phyloP scores from a whole-genome alignment of 106 monocot genomes.

The Allium cepa region DNA sequence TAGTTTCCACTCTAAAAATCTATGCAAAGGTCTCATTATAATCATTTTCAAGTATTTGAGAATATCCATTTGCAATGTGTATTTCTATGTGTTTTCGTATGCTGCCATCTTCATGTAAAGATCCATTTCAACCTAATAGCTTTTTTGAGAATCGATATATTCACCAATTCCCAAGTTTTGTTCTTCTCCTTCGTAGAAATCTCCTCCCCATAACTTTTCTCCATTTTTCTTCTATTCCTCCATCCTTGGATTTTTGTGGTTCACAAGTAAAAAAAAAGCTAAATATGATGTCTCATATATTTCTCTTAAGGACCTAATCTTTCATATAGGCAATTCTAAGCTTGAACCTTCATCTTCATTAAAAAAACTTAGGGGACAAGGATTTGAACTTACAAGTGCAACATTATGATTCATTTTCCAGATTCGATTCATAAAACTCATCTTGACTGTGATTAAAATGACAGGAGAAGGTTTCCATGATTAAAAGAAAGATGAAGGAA shows the following conservation, averaged over 20 bases:
- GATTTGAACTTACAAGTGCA: too few species aligned
- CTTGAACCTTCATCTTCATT: too few species aligned
- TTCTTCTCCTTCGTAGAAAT: neutral
- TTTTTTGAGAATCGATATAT: neutral
- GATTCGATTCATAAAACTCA: too few species aligned
- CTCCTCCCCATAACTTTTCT: neutral
- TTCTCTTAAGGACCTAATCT: too few species aligned
- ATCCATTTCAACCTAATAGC: conserved; percentile 5
- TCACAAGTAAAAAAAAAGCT: neutral
- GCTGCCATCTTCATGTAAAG: neutral
- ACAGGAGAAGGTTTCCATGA: too few species aligned
- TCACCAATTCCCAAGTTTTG: neutral
- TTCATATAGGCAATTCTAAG: too few species aligned
- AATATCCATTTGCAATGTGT: conserved; percentile 1
- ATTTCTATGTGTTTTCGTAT: conserved; percentile 1
- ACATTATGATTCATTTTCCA: too few species aligned
- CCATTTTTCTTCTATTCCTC: neutral
- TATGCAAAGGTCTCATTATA: neutral
- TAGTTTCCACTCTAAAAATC: neutral
- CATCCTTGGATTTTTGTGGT: conserved; percentile 1
- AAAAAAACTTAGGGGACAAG: too few species aligned
- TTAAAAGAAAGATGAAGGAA: too few species aligned
- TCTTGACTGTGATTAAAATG: too few species aligned
- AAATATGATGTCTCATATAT: too few species aligned
- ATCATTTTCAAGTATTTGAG: neutral